Conservation (phyloP, 2,329 filamentous ascomycete species). For the Xylaria multiplex region DNA sequence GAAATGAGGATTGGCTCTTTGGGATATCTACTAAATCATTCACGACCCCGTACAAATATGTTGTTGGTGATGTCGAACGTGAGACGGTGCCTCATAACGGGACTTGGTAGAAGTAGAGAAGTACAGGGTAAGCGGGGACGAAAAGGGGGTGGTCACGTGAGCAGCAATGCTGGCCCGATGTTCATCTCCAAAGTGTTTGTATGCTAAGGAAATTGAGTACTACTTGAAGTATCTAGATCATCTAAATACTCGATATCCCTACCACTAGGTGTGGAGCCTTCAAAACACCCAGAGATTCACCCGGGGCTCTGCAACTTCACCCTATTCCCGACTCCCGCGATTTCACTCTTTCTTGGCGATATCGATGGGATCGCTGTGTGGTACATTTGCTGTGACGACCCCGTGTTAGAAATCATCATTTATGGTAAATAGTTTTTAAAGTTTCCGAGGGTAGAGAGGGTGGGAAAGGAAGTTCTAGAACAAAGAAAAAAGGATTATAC, state of each 20-base stretch:
- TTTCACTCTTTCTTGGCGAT: neutral
- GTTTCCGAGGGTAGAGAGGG: too few relatives aligned
- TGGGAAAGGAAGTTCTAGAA: too few relatives aligned
- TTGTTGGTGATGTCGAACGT: neutral
- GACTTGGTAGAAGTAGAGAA: too few relatives aligned
- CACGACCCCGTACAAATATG: neutral
- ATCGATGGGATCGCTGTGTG: conserved; percentile 11
- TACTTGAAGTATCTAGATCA: neutral
- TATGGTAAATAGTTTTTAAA: too few relatives aligned
- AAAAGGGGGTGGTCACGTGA: conserved; percentile 14
- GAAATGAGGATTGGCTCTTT: too few relatives aligned
- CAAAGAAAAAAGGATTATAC: neutral
- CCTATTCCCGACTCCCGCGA: neutral
- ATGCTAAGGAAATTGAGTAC: neutral
- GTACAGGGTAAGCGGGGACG: conserved; percentile 1
- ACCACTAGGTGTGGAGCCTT: neutral
- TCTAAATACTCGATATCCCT: too few relatives aligned
- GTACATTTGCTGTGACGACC: conserved; percentile 3
- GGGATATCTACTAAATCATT: too few relatives aligned
- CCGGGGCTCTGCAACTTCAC: neutral
- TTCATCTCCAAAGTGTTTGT: neutral
- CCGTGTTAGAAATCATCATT: neutral
- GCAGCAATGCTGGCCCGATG: neutral
- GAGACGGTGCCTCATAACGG: neutral
- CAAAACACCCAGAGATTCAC: neutral